Base-by-base conservation (phyloP, 2,329 filamentous ascomycete species). In the Talaromyces sp. region DNA sequence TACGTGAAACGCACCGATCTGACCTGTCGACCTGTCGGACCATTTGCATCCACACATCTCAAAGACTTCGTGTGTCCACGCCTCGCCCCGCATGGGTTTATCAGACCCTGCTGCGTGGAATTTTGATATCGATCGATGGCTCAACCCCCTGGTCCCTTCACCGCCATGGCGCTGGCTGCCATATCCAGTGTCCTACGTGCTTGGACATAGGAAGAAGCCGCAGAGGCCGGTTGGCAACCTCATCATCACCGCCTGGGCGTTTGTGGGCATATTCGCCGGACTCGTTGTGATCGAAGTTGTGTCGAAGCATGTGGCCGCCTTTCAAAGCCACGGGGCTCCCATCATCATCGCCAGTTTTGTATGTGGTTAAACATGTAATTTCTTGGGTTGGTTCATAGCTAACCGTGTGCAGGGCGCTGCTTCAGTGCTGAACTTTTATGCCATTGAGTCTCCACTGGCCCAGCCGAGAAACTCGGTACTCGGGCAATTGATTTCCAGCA, bases 111-210 rank as follows among this genome's bases (percentile, higher is more conserved):
- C 63, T 19, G 65, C 66, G 27, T 74, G 73, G 68, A 80, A 87
- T 68, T 85, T 95, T 74, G 85, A 94, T 74, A 83, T 96, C 64
- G 92, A 96, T 79, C 76, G 75, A n/a, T 85, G 88, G 70, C 71
- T 95, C 56, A 91, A 93, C 71, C 88, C 82, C 2, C 80, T 85
- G 62, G 70, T 95, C 26, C 89, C 89, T 9, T 77, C 83, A 14
- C 87, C 88, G 46, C 84, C 83, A 66, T 82, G 90, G 71, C 76
- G 82, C 29, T 75, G 78, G 51, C 69, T 96, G 1, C 92, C 91
- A 0, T 79, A 78, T 53, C 82, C 83, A 0, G 69, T 94, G 21
- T 83, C 89, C 21, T 83, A 85, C 65, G 88, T 91, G 66, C 75
- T 95, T 1, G 88, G 89, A 11, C 77, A 89, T 68, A 82, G 88